These are phyloP conservation scores for Megacollybia platyphylla DNA, from an alignment of 1,284 basidiomycete species.

Conservation along the genomic window DNA sequence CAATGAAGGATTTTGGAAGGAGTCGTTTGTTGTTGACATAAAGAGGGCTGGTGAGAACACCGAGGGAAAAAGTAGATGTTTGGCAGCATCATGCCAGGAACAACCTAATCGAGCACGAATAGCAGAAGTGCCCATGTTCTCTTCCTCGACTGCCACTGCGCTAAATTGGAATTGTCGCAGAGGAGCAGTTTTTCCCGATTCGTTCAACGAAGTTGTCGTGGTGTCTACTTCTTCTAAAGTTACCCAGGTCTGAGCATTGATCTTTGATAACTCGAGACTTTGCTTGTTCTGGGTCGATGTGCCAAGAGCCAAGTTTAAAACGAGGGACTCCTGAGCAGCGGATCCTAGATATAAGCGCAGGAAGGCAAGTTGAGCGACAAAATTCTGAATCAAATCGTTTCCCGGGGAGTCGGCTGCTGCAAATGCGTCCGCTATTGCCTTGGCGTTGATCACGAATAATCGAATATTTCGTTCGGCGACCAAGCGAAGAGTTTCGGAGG, in stretches of 20 bases:
- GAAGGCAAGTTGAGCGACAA: slow-evolving; percentile 53
- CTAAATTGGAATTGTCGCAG: slow-evolving; percentile 59
- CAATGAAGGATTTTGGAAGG: slow-evolving; percentile 53
- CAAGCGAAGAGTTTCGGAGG: slow-evolving; percentile 24
- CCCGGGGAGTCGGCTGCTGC: slow-evolving; percentile 17
- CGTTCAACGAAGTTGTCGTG: slow-evolving; percentile 9
- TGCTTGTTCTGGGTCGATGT: slow-evolving; percentile 28
- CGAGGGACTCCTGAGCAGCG: slow-evolving; percentile 35
- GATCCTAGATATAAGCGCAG: slow-evolving; percentile 60
- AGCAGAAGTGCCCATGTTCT: slow-evolving; percentile 37
- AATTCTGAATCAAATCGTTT: slow-evolving; percentile 31
- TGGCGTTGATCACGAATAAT: slow-evolving; percentile 47
- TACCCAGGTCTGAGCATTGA: slow-evolving; percentile 44
- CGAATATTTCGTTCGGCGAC: slow-evolving; percentile 36
- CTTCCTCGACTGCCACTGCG: slow-evolving; percentile 48
- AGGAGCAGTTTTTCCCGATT: slow-evolving; percentile 13
- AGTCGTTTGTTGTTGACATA: slow-evolving; percentile 24
- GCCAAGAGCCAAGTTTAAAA: slow-evolving; percentile 35
- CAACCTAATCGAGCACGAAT: slow-evolving; percentile 50
- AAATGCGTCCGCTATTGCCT: slow-evolving; percentile 24
- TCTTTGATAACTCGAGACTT: slow-evolving; percentile 29
- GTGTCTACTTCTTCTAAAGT: slow-evolving; percentile 39
- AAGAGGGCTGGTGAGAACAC: slow-evolving; percentile 49
- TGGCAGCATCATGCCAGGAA: slow-evolving; percentile 82
- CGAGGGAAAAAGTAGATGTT: slow-evolving; percentile 80